A percentile compares a stretch with the other conserved stretches of the same genome.
phyloP scores from a whole-genome alignment of 1,139 yeast species.

The Yamadazyma diddensiae region DNA sequence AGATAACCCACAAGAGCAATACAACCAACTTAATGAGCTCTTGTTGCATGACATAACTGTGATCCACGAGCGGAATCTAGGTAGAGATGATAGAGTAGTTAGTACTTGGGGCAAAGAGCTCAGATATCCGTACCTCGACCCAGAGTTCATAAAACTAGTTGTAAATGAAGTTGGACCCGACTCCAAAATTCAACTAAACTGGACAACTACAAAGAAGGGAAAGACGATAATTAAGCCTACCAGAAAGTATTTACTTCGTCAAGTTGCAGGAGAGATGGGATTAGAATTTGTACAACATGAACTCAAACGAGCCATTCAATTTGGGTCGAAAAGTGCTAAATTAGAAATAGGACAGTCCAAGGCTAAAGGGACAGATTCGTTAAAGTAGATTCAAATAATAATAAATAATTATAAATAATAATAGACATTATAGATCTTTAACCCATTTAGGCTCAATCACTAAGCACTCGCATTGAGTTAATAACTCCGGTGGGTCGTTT shows the following conservation, averaged over 20 bases:
- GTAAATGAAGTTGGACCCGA: conserved; percentile 48
- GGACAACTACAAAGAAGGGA: conserved; percentile 31
- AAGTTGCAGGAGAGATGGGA: conserved; percentile 52
- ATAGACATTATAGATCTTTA: conserved; percentile 24
- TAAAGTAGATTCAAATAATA: conserved; percentile 7
- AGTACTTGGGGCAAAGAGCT: conserved; percentile 87
- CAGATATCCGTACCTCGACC: conserved; percentile 84
- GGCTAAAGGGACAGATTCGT: conserved; percentile 57
- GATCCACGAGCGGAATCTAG: conserved; percentile 75
- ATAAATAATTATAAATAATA: not conserved
- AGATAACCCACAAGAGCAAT: conserved; percentile 18
- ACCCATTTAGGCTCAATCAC: conserved; percentile 51
- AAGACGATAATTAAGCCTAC: conserved; percentile 25
- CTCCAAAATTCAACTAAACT: conserved; percentile 41
- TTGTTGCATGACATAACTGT: conserved; percentile 67
- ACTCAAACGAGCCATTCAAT: conserved; percentile 93
- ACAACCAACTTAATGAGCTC: conserved; percentile 39
- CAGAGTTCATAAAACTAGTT: conserved; percentile 53
- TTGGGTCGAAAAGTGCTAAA: conserved; percentile 94
- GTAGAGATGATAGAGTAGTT: conserved; percentile 88
- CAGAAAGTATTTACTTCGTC: conserved; percentile 64
- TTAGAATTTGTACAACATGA: conserved; percentile 63
- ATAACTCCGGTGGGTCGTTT: conserved; percentile 18
- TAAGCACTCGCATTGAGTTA: conserved; percentile 41
- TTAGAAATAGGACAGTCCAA: conserved; percentile 73